Evolutionary conservation across 306 rosid species (phyloP).

Genomic region (Gillenia trifoliata): DNA sequence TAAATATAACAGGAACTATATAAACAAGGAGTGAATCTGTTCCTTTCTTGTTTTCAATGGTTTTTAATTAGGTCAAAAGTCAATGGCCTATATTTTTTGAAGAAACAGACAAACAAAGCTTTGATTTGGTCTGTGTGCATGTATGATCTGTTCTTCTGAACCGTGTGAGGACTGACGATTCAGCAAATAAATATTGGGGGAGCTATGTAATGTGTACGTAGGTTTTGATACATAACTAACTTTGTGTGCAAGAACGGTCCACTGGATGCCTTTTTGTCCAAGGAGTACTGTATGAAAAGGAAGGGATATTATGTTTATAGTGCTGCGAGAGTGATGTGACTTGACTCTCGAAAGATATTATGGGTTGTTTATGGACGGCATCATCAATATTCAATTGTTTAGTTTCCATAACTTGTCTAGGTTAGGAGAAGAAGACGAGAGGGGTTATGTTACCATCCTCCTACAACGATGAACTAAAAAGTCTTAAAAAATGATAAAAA

Average conservation of each 20-base stretch:
- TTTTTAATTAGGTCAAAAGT: not conserved
- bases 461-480: too few species aligned
- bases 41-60: not conserved
- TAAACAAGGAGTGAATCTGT: not conserved
- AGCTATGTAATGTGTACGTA: not conserved
- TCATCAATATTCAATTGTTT: not conserved
- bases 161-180: not conserved
- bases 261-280: not conserved
- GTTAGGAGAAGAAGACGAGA: too few species aligned
- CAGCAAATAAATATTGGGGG: not conserved
- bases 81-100: not conserved
- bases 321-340: not conserved
- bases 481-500: too few species aligned
- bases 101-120: not conserved
- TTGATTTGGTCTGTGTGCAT: not conserved
- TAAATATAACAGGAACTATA: not conserved
- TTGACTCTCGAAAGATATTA: not conserved
- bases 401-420: too few species aligned
- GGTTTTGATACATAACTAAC: not conserved
- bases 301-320: not conserved
- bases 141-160: not conserved
- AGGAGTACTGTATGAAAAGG: not conserved
- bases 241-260: conserved; percentile 6
- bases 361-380: not conserved
- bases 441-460: too few species aligned